Percentiles rank a stretch among this genome's conserved stretches.
Evolutionary conservation across 2,329 filamentous ascomycete genomes (phyloP).

Genomic region (Penicillium polonicum): DNA sequence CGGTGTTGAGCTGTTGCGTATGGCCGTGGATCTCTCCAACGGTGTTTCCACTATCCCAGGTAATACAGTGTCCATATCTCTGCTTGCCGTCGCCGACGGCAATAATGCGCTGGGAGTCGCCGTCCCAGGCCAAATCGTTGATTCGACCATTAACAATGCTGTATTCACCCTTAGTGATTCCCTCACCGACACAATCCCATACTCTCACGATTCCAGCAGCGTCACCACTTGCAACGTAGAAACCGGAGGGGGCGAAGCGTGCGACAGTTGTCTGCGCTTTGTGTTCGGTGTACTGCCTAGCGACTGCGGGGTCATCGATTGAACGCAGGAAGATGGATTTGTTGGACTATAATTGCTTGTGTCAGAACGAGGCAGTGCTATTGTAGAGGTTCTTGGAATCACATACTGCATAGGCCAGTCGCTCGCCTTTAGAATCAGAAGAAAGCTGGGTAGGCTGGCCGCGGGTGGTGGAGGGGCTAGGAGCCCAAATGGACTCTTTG

Average conservation of each 20-base stretch:
- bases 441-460: slow-evolving; percentile 89
- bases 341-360: slow-evolving; percentile 63
- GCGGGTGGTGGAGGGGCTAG: slow-evolving; percentile 76
- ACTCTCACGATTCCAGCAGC: slow-evolving; percentile 79
- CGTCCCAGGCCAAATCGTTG: slow-evolving; percentile 96
- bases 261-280: slow-evolving; percentile 87
- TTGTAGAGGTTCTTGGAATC: background rate
- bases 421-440: slow-evolving; percentile 82
- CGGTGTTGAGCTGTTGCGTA: slow-evolving; percentile 84
- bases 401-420: slow-evolving; percentile 86
- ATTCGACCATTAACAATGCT: slow-evolving; percentile 90
- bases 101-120: slow-evolving; percentile 93
- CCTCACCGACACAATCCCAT: slow-evolving; percentile 85
- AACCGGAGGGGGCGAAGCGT: slow-evolving; percentile 89
- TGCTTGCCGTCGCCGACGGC: slow-evolving; percentile 94
- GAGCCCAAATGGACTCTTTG: slow-evolving; percentile 73
- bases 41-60: slow-evolving; percentile 90
- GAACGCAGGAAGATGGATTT: slow-evolving; percentile 96
- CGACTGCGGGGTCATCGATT: slow-evolving; percentile 81
- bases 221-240: slow-evolving; percentile 92
- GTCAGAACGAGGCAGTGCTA: background rate
- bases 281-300: slow-evolving; percentile 90
- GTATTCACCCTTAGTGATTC: slow-evolving; percentile 91
- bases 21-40: slow-evolving; percentile 94
- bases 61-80: slow-evolving; percentile 90